Evolutionary conservation across 441 rosid species (phyloP).

Genomic region (Capsella rubella): DNA sequence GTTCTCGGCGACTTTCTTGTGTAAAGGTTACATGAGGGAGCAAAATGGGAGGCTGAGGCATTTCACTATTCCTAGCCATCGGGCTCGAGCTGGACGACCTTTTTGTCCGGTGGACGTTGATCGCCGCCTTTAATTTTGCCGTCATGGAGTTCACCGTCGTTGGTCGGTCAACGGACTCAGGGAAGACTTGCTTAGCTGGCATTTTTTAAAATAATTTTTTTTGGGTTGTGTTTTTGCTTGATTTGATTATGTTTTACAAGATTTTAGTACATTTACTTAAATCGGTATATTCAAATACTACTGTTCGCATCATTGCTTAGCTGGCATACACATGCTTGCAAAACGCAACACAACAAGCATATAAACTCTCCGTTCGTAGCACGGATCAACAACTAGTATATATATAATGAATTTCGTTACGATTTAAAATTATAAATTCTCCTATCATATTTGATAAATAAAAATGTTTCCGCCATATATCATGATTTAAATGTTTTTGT

Average conservation of each 20-base stretch:
- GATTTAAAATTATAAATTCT: no score
- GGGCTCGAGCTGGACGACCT: conserved; percentile 52
- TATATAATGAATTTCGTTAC: no score
- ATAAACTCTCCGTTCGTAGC: no score
- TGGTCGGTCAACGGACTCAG: neutral
- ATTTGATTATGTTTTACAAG: neutral
- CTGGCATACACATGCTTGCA: no score
- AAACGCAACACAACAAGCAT: no score
- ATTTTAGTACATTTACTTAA: conserved; percentile 36
- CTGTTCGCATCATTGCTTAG: neutral
- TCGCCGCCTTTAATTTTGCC: conserved; percentile 37
- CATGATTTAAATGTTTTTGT: no score
- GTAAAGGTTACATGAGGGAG: conserved; percentile 66
- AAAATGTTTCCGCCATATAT: no score
- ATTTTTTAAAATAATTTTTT: neutral
- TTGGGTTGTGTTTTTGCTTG: neutral
- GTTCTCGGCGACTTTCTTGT: conserved; percentile 64
- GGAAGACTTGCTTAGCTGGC: conserved; percentile 29
- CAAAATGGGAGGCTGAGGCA: conserved; percentile 72
- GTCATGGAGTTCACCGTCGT: neutral
- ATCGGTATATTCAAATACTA: conserved; percentile 22
- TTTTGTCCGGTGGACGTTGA: conserved; percentile 59
- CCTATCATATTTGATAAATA: no score
- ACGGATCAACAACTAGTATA: no score
- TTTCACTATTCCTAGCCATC: conserved; percentile 68